These are phyloP conservation scores for Periglandula ipomoeae DNA, from an alignment of 2,329 filamentous ascomycete species.

Conservation along the genomic window DNA sequence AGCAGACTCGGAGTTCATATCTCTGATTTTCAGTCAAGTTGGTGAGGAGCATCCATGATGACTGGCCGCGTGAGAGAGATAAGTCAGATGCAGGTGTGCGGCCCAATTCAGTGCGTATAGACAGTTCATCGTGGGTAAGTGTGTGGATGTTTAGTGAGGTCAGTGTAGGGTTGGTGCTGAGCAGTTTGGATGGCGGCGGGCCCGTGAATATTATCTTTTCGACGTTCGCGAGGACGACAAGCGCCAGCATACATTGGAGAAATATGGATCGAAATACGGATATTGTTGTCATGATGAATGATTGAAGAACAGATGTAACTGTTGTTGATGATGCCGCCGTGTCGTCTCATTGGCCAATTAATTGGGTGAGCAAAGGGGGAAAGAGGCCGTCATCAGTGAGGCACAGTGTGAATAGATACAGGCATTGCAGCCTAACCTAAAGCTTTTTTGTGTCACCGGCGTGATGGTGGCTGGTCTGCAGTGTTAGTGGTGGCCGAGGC, in stretches of 20 bases:
- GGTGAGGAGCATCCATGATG: slow-evolving; percentile 74
- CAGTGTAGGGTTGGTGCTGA: slow-evolving; percentile 27
- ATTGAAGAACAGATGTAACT: not conserved
- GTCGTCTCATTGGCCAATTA: not conserved
- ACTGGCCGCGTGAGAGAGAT: slow-evolving; percentile 41
- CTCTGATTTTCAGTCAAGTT: slow-evolving; percentile 60
- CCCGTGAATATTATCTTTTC: slow-evolving; percentile 87
- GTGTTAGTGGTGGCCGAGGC: too few relatives aligned
- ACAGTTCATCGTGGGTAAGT: slow-evolving; percentile 48
- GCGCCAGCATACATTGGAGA: slow-evolving; percentile 5
- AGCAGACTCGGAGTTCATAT: slow-evolving; percentile 90
- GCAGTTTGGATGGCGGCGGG: slow-evolving; percentile 48
- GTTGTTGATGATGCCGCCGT: not conserved
- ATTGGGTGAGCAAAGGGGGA: too few relatives aligned
- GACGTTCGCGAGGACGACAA: slow-evolving; percentile 55
- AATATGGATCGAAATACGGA: not conserved
- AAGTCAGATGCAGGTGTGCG: slow-evolving; percentile 47
- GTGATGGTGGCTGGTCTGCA: too few relatives aligned
- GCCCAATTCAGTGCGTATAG: slow-evolving; percentile 54
- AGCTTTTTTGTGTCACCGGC: too few relatives aligned
- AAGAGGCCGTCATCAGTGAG: too few relatives aligned
- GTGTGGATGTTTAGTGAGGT: slow-evolving; percentile 52
- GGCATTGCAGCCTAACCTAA: too few relatives aligned
- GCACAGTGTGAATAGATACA: too few relatives aligned
- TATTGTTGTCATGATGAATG: not conserved